Conservation (phyloP, 305 asterid genomes). For the Plantago coronopus region DNA sequence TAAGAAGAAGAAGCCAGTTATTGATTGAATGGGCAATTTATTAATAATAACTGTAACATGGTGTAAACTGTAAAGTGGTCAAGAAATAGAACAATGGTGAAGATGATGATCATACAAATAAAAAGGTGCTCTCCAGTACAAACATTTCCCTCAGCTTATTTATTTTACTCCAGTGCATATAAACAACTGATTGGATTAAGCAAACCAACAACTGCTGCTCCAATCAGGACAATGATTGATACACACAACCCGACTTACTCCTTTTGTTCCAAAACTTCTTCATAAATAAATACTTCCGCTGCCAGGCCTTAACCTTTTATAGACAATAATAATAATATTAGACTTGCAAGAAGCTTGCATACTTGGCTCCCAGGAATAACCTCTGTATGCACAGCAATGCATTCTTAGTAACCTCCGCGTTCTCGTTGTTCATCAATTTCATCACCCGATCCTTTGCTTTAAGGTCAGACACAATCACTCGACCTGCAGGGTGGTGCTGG, state of each 20-base stretch:
- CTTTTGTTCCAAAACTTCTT: slow-evolving; percentile 17
- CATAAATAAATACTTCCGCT: not conserved
- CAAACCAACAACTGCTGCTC: slow-evolving; percentile 11
- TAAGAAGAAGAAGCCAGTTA: too few species aligned
- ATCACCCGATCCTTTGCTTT: slow-evolving; percentile 94
- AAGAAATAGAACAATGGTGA: too few species aligned
- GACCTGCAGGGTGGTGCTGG: slow-evolving; percentile 88
- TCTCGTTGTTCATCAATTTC: slow-evolving; percentile 91
- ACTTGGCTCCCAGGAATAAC: slow-evolving; percentile 93
- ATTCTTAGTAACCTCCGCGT: slow-evolving; percentile 84
- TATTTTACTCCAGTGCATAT: slow-evolving; percentile 16
- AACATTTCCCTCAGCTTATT: slow-evolving; percentile 21
- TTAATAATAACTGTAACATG: too few species aligned
- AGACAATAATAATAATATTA: slow-evolving; percentile 24
- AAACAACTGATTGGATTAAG: slow-evolving; percentile 6
- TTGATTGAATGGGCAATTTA: too few species aligned
- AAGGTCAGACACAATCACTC: slow-evolving; percentile 74
- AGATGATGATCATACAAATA: too few species aligned
- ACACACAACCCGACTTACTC: slow-evolving; percentile 15
- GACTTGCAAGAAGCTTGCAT: slow-evolving; percentile 89
- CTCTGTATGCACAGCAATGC: slow-evolving; percentile 94
- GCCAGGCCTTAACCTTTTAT: not conserved
- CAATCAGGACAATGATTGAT: slow-evolving; percentile 18
- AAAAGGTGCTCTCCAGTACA: not conserved
- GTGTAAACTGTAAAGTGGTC: too few species aligned